A percentile compares a stretch with the other conserved stretches of the same genome.
phyloP scores from a whole-genome alignment of 139 green algal species.

The Tetraselmis chui region DNA sequence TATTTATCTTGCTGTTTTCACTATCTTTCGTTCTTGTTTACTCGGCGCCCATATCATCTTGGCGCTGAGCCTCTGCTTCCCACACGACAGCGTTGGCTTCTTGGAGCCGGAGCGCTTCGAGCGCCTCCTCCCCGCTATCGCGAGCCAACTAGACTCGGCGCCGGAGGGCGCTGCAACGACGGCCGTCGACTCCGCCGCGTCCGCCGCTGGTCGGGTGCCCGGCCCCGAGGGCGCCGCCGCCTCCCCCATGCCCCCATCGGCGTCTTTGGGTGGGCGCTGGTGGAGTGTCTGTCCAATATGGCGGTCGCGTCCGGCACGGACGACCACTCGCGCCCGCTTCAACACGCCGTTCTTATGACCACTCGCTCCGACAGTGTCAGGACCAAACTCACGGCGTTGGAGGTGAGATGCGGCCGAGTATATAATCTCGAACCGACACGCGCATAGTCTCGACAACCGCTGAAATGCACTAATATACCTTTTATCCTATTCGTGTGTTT shows the following conservation, averaged over 20 bases:
- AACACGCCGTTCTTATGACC: slow-evolving; percentile 51
- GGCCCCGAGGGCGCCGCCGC: no score
- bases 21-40: no score
- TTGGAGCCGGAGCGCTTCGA: neutral
- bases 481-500: no score
- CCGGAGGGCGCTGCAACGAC: slow-evolving; percentile 18
- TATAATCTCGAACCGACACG: no score
- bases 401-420: no score
- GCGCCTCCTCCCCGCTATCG: neutral
- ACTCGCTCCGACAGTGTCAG: slow-evolving; percentile 19
- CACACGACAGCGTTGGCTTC: neutral
- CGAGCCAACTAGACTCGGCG: slow-evolving; percentile 1
- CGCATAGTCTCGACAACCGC: no score
- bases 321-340: slow-evolving; percentile 75
- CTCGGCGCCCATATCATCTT: no score
- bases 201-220: neutral
- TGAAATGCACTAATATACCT: no score
- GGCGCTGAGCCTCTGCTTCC: neutral
- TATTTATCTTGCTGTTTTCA: no score
- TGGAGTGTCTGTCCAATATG: slow-evolving; percentile 61
- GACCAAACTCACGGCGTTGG: slow-evolving; percentile 26
- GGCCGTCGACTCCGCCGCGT: slow-evolving; percentile 12
- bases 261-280: slow-evolving; percentile 28
- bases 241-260: no score
- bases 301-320: slow-evolving; percentile 62